Percentiles rank a stretch among this genome's conserved stretches.
These are phyloP conservation scores for Gracilaria caudata DNA, from an alignment of 23 red algal genomes.

Conservation along the genomic window DNA sequence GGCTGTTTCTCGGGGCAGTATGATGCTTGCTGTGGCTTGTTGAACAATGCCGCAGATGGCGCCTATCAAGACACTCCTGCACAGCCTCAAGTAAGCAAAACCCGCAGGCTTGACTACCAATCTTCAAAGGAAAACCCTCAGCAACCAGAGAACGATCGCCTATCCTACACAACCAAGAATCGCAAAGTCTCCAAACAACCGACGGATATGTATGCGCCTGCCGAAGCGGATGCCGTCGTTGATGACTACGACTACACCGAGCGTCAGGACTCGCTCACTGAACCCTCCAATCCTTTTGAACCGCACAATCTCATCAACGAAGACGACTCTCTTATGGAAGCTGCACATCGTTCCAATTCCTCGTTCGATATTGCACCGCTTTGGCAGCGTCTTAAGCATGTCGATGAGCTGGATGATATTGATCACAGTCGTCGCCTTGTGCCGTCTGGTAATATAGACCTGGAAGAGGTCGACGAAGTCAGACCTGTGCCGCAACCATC, in stretches of 20 bases:
- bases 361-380: constrained; percentile 58
- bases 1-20: constrained; percentile 37
- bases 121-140: neutral
- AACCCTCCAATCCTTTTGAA: constrained; percentile 1
- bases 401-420: constrained; percentile 56
- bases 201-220: neutral
- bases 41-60: constrained; percentile 9
- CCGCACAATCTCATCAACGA: constrained; percentile 8
- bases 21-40: constrained; percentile 56
- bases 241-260: constrained; percentile 62
- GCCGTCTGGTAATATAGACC: neutral
- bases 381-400: constrained; percentile 58
- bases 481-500: constrained; percentile 8
- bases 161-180: constrained; percentile 25
- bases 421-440: constrained; percentile 12
- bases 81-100: neutral
- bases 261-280: constrained; percentile 13
- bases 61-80: constrained; percentile 22
- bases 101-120: constrained; percentile 4
- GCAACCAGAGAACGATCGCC: constrained; percentile 2
- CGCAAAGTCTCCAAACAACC: neutral
- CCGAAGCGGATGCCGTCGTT: neutral
- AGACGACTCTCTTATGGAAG: constrained; percentile 14
- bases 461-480: constrained; percentile 16
- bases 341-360: constrained; percentile 29